Conservation (phyloP, 1,284 basidiomycete genomes). For the Leccinum subrobustum region DNA sequence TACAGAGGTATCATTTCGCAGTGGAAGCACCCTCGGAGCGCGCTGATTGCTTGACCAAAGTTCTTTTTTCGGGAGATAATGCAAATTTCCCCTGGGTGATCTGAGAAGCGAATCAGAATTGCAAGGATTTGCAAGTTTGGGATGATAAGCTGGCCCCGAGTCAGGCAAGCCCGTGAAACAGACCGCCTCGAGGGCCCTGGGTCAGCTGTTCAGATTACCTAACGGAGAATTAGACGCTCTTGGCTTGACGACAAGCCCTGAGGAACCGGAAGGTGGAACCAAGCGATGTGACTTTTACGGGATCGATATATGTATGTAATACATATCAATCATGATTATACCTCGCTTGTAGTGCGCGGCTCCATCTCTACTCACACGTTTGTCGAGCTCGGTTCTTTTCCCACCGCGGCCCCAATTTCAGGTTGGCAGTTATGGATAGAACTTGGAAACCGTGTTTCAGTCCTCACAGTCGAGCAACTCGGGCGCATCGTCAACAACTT, state of each 20-base stretch:
- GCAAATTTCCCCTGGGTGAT: background rate
- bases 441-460: constrained; percentile 7
- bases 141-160: background rate
- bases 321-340: background rate
- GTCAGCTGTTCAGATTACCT: background rate
- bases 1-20: background rate
- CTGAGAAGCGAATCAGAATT: background rate
- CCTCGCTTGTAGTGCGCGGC: background rate
- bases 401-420: constrained; percentile 3
- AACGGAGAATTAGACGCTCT: background rate
- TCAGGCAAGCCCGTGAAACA: background rate
- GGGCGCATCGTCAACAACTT: background rate
- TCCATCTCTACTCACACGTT: constrained; percentile 19
- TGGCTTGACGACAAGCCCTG: constrained; percentile 3
- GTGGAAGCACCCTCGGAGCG: background rate
- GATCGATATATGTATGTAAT: constrained; percentile 2
- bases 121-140: background rate
- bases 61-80: background rate
- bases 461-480: background rate
- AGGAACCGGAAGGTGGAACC: constrained; percentile 1
- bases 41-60: constrained; percentile 2
- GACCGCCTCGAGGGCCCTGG: background rate
- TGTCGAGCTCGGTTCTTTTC: constrained; percentile 14
- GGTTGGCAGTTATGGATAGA: background rate
- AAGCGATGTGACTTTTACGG: constrained; percentile 10